phyloP scores from a whole-genome alignment of 345 rosid species.

The Syzygium aqueum region DNA sequence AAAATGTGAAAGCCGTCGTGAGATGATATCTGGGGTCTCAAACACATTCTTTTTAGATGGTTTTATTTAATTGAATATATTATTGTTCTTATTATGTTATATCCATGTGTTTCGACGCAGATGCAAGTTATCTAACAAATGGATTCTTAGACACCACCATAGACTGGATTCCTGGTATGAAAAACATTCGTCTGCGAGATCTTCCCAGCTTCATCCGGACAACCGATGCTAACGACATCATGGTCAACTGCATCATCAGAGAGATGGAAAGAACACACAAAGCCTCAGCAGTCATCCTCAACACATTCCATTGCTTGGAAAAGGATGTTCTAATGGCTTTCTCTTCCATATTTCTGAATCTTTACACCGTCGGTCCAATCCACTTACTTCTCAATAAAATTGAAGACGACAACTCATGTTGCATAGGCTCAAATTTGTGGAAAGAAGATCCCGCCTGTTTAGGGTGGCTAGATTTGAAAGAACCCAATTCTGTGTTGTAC shows the following conservation, averaged over 20 bases:
- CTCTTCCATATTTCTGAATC: not conserved
- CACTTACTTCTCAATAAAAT: slow-evolving; percentile 3
- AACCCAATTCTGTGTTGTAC: slow-evolving; percentile 11
- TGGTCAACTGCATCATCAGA: slow-evolving; percentile 14
- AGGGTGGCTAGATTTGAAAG: slow-evolving; percentile 6
- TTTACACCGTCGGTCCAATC: slow-evolving; percentile 13
- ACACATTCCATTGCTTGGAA: slow-evolving; percentile 31
- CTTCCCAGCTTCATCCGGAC: slow-evolving; percentile 30
- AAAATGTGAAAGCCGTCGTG: not conserved
- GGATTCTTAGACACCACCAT: slow-evolving; percentile 25
- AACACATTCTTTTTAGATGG: not conserved
- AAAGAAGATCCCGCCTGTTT: slow-evolving; percentile 12
- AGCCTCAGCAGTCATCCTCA: slow-evolving; percentile 28
- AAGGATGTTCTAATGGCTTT: slow-evolving; percentile 13
- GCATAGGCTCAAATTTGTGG: slow-evolving; percentile 8
- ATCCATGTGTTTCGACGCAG: slow-evolving; percentile 4
- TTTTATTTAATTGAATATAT: not conserved
- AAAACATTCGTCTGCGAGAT: slow-evolving; percentile 26
- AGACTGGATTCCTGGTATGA: slow-evolving; percentile 44
- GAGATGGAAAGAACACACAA: slow-evolving; percentile 6
- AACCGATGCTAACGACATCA: slow-evolving; percentile 18
- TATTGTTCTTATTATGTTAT: not conserved
- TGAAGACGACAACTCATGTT: not conserved
- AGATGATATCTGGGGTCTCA: not conserved
- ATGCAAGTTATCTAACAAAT: slow-evolving; percentile 14